These are phyloP conservation scores for Mycena sp. DNA, from an alignment of 1,284 basidiomycete species.

Conservation along the genomic window DNA sequence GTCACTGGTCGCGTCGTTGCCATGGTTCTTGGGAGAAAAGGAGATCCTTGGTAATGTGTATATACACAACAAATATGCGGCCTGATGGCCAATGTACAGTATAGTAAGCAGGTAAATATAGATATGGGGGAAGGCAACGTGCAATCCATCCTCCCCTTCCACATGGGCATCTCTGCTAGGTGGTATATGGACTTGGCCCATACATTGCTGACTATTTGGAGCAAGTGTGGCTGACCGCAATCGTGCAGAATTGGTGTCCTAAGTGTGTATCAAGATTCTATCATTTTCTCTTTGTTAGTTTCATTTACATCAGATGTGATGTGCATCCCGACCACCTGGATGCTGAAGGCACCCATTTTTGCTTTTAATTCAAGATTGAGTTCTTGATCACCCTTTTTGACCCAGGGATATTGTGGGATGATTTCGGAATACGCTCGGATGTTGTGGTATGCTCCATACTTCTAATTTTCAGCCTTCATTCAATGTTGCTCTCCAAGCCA, in stretches of 20 bases:
- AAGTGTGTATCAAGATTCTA: not conserved
- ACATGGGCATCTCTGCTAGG: too few species aligned
- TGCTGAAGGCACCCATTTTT: not conserved
- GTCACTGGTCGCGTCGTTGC: too few species aligned
- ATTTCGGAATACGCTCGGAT: slow-evolving; percentile 27
- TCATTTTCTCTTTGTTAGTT: not conserved
- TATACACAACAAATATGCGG: too few species aligned
- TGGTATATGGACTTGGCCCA: too few species aligned
- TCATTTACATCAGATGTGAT: slow-evolving; percentile 17
- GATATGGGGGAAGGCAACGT: too few species aligned
- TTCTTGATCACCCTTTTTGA: slow-evolving; percentile 9
- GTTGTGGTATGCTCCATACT: slow-evolving; percentile 9
- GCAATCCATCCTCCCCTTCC: too few species aligned
- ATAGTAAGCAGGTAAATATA: too few species aligned
- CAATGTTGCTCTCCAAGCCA: slow-evolving; percentile 29
- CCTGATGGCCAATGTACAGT: too few species aligned
- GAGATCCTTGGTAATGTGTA: too few species aligned
- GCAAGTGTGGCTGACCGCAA: slow-evolving; percentile 29
- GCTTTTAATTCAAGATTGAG: slow-evolving; percentile 13
- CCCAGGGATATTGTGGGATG: slow-evolving; percentile 24
- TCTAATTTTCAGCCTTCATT: not conserved
- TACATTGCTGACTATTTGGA: too few species aligned
- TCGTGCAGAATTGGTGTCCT: slow-evolving; percentile 32
- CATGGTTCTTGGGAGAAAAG: too few species aligned
- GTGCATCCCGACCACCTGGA: slow-evolving; percentile 25